Evolutionary conservation across 805 yeast species (phyloP).

Genomic region (Lipomyces sp.): DNA sequence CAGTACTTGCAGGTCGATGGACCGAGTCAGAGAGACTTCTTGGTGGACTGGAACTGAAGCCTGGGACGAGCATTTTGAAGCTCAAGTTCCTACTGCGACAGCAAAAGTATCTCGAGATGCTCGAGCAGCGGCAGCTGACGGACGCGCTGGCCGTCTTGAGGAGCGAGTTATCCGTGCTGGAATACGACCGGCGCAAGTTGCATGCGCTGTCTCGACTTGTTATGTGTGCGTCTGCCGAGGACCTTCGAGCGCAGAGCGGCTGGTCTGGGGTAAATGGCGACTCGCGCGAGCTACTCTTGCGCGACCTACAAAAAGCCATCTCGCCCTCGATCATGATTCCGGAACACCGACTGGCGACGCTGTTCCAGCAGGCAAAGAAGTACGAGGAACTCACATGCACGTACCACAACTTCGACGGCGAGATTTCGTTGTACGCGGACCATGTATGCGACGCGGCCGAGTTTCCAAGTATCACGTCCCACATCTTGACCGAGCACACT

Average conservation of each 20-base stretch:
- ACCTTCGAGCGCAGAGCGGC: constrained; percentile 35
- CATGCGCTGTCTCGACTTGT: constrained; percentile 35
- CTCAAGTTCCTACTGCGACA: constrained; percentile 41
- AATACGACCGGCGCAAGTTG: constrained; percentile 32
- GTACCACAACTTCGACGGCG: constrained; percentile 32
- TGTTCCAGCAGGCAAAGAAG: constrained; percentile 51
- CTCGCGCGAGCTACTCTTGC: constrained; percentile 45
- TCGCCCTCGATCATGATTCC: constrained; percentile 56
- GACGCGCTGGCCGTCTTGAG: constrained; percentile 43
- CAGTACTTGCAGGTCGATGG: constrained; percentile 46
- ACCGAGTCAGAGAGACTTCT: constrained; percentile 39
- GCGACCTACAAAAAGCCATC: constrained; percentile 46
- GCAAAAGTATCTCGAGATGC: constrained; percentile 45
- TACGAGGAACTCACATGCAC: constrained; percentile 45
- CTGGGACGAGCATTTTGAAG: constrained; percentile 29
- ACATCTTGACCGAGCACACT: constrained; percentile 50
- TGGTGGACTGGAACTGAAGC: constrained; percentile 31
- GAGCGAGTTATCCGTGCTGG: constrained; percentile 38
- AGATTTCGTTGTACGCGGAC: constrained; percentile 41
- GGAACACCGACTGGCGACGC: constrained; percentile 48
- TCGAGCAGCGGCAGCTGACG: constrained; percentile 36
- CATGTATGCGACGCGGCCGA: constrained; percentile 36
- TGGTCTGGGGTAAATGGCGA: constrained; percentile 37
- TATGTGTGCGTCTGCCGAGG: constrained; percentile 35
- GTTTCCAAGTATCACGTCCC: constrained; percentile 50